phyloP scores from a whole-genome alignment of 2,329 filamentous ascomycete genomes.

The Plectosphaerella plurivora region DNA sequence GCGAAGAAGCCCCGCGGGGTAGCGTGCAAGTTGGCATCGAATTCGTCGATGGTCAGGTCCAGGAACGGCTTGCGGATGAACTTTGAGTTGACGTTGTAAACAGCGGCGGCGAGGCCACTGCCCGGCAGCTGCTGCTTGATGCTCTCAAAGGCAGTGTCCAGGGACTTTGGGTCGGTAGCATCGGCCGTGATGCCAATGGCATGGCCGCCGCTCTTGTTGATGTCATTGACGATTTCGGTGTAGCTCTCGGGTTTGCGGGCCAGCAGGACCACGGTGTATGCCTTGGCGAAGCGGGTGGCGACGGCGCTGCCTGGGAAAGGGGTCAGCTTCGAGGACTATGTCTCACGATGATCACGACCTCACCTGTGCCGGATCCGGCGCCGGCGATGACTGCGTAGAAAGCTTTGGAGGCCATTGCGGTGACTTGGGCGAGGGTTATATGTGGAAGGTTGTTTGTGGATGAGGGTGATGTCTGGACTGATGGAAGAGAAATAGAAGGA shows the following conservation, averaged over 20 bases:
- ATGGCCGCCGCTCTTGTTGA: constrained; percentile 61
- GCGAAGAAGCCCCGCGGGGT: constrained; percentile 66
- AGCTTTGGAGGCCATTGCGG: constrained; percentile 21
- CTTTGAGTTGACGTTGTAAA: constrained; percentile 63
- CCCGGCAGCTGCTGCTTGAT: constrained; percentile 56
- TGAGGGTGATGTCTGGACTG: too few species aligned
- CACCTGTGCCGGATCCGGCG: constrained; percentile 64
- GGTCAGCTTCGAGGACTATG: neutral
- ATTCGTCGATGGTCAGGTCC: constrained; percentile 46
- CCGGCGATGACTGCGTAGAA: constrained; percentile 67
- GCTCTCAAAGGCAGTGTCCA: constrained; percentile 50
- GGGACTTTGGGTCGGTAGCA: constrained; percentile 38
- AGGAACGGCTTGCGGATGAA: constrained; percentile 54
- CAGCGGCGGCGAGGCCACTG: constrained; percentile 55
- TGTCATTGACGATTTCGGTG: constrained; percentile 62
- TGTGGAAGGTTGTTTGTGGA: too few species aligned
- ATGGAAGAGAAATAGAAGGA: too few species aligned
- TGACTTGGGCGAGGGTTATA: too few species aligned
- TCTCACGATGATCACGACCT: neutral
- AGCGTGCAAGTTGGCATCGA: constrained; percentile 38
- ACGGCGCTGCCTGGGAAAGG: constrained; percentile 32
- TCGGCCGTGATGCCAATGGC: constrained; percentile 69
- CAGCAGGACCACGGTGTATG: constrained; percentile 72
- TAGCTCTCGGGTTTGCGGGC: constrained; percentile 64
- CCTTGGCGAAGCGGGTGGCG: constrained; percentile 54